A percentile compares a stretch with the other conserved stretches of the same genome.
phyloP scores from a whole-genome alignment of 345 rosid genomes.

The Geranium rotundifolium region DNA sequence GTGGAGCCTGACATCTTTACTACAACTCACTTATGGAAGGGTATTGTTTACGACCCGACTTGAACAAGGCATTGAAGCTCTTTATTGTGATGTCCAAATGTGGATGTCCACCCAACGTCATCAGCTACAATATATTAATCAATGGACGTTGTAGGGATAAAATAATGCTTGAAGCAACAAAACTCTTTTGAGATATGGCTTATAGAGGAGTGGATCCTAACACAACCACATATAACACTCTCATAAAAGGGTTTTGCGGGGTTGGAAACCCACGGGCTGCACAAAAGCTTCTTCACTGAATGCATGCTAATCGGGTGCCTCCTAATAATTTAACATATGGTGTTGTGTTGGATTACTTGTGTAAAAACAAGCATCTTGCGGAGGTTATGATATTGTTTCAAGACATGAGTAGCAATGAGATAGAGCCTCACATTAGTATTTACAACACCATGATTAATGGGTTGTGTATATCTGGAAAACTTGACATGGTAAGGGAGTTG shows the following conservation, averaged over 20 bases:
- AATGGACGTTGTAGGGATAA: background rate
- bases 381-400: too few species aligned
- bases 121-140: conserved; percentile 5
- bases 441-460: conserved; percentile 6
- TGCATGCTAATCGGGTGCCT: too few species aligned
- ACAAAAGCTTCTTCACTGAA: too few species aligned
- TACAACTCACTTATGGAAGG: conserved; percentile 10
- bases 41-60: conserved; percentile 3
- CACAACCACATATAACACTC: too few species aligned
- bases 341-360: too few species aligned
- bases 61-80: conserved; percentile 7
- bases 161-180: background rate
- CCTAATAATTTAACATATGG: too few species aligned
- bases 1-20: conserved; percentile 6
- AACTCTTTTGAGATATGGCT: too few species aligned
- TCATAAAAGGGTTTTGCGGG: too few species aligned
- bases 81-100: conserved; percentile 5
- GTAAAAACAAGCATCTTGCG: too few species aligned
- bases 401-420: too few species aligned
- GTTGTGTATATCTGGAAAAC: conserved; percentile 1
- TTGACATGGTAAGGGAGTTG: conserved; percentile 4
- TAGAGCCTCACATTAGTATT: background rate
- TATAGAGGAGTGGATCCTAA: too few species aligned
- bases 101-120: conserved; percentile 3
- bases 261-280: too few species aligned